A percentile compares a stretch with the other conserved stretches of the same genome.
phyloP scores from a whole-genome alignment of 75 land plant genomes.

The Larix kaempferi region DNA sequence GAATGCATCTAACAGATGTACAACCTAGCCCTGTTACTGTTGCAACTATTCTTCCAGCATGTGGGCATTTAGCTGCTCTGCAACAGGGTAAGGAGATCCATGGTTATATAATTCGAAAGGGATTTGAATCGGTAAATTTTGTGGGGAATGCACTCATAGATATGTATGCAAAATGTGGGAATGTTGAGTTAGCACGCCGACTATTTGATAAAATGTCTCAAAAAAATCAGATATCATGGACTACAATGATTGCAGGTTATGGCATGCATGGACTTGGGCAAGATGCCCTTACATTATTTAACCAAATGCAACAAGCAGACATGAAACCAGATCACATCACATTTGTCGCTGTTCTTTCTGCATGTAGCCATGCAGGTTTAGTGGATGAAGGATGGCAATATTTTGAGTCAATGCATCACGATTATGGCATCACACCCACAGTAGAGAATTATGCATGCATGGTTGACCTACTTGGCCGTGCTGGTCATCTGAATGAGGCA shows the following conservation, averaged over 20 bases:
- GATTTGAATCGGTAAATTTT: constrained; percentile 5
- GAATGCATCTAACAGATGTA: constrained; percentile 12
- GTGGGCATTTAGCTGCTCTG: constrained; percentile 14
- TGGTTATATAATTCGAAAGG: constrained; percentile 1
- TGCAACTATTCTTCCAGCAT: constrained; percentile 10
- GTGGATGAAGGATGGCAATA: constrained; percentile 9
- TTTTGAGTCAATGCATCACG: constrained; percentile 1
- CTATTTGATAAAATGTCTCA: constrained; percentile 13
- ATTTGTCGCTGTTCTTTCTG: constrained; percentile 26
- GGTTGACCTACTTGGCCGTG: constrained; percentile 10
- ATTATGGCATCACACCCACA: constrained; percentile 3
- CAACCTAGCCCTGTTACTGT: constrained; percentile 14
- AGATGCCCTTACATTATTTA: constrained; percentile 20
- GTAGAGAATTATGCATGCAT: constrained; percentile 3
- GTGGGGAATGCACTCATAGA: constrained; percentile 25
- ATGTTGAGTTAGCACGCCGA: constrained; percentile 20
- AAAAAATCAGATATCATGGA: constrained; percentile 21
- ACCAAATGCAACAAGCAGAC: constrained; percentile 35
- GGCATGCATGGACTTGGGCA: constrained; percentile 18
- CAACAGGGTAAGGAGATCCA: constrained; percentile 16
- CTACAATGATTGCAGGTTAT: constrained; percentile 16
- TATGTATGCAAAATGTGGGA: constrained; percentile 29
- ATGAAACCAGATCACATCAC: constrained; percentile 40
- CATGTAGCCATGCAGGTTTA: constrained; percentile 19
- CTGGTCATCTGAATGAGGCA: constrained; percentile 4